Evolutionary conservation across 2,329 filamentous ascomycete species (phyloP), one percentile per base, ranked within the genome.

Genomic region (Alternaria brassicae): DNA sequence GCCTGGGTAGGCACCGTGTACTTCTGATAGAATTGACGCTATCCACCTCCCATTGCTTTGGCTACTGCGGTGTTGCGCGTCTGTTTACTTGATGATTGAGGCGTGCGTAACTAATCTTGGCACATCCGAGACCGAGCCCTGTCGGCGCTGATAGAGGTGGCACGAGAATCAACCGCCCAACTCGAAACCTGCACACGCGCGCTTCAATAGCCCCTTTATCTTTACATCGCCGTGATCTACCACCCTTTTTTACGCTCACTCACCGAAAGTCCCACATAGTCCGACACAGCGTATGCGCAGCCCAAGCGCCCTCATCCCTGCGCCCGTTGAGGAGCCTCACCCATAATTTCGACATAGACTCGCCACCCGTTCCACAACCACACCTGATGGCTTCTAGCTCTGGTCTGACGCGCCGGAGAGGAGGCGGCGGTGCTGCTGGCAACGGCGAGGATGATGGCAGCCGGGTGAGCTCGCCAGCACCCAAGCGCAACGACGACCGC

Each of bases 401-500:
- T 85, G 91, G 86, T 84, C 86, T 85, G 84, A 91, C 84, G 78
- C 84, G 89, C 79, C 83, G 89, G 75, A 86, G 88, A 81, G 89
- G 86, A 76, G 34, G 82, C 70, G 87, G 82, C 72, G 86, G 84
- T 61, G 78, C 80, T 67, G 82, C 82, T 49, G 85, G 85, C 58
- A 85, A 83, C 77, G 84, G 85, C 68, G 85, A 88, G 67, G 84
- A 86, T 70, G 85, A 88, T 70, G 81, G 84, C 72, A 87, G 85
- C 81, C 84, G 89, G 74, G 88, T 91, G 69, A 83, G 85, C 72
- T 90, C 88, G 49, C 88, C 89, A 37, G 83, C 83, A 58, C 86
- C 88, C 62, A 79, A 81, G 84, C 87, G 82, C 81, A 87, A 82
- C 83, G 86, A 82, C 62, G 83, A 83, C 60, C 81, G 84, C 65